These are phyloP conservation scores for Penicillium maclennaniae DNA, from an alignment of 495 filamentous ascomycete genomes.

Conservation along the genomic window DNA sequence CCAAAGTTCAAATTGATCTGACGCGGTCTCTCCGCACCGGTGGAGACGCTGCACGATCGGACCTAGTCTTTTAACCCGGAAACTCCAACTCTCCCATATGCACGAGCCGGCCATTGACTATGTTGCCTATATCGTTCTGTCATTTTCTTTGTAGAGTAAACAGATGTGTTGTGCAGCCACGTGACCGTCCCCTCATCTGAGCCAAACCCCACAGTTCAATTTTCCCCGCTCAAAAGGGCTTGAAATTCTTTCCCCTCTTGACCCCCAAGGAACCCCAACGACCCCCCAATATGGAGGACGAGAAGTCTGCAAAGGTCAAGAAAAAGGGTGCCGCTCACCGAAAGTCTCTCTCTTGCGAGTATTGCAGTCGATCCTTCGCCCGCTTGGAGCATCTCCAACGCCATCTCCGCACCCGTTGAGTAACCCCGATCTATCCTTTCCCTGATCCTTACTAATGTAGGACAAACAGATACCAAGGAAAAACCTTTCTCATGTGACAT, in stretches of 20 bases:
- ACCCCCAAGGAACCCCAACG: constrained; percentile 34
- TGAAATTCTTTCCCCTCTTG: constrained; percentile 32
- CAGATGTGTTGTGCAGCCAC: constrained; percentile 13
- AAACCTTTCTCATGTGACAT: constrained; percentile 54
- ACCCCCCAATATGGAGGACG: constrained; percentile 38
- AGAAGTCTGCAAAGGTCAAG: constrained; percentile 40
- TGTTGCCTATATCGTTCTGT: background rate
- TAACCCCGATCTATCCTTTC: constrained; percentile 29
- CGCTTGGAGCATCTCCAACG: constrained; percentile 52
- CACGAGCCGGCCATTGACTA: background rate
- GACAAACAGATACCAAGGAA: constrained; percentile 47
- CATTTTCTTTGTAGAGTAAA: background rate
- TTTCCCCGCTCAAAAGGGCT: constrained; percentile 29
- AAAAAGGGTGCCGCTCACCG: constrained; percentile 44
- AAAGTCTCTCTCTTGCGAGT: constrained; percentile 47
- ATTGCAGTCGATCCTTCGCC: constrained; percentile 49
- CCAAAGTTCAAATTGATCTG: background rate
- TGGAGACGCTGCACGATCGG: constrained; percentile 3
- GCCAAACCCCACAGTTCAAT: constrained; percentile 40
- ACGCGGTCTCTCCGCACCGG: constrained; percentile 15
- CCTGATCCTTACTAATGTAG: constrained; percentile 23
- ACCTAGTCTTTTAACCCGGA: background rate
- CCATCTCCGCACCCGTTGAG: constrained; percentile 54
- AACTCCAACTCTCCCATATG: background rate
- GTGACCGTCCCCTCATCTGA: constrained; percentile 36